Evolutionary conservation across 495 filamentous ascomycete genomes (phyloP).

Genomic region (Neurospora sublineolata): DNA sequence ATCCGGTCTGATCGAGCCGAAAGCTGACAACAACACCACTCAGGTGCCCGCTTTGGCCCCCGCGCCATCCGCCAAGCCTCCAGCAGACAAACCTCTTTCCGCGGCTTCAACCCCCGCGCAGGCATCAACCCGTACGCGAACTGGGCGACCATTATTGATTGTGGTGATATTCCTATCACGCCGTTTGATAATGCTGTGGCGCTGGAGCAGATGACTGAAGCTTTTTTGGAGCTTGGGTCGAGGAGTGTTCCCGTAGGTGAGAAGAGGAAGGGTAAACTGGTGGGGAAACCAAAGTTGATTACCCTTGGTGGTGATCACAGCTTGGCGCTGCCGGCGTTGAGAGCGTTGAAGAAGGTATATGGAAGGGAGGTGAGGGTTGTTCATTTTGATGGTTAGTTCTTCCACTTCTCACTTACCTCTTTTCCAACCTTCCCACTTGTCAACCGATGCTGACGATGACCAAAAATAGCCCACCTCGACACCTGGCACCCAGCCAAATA

Average conservation of each 20-base stretch:
- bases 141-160: slow-evolving; percentile 67
- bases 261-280: too few species aligned
- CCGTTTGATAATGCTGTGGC: slow-evolving; percentile 71
- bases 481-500: slow-evolving; percentile 79
- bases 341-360: slow-evolving; percentile 60
- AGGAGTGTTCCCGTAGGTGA: too few species aligned
- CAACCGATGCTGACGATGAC: neutral
- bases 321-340: slow-evolving; percentile 62
- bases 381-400: slow-evolving; percentile 56
- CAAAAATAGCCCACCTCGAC: slow-evolving; percentile 46
- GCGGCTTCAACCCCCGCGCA: slow-evolving; percentile 68
- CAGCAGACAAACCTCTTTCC: slow-evolving; percentile 57
- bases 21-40: neutral
- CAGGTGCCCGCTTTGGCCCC: slow-evolving; percentile 70
- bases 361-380: slow-evolving; percentile 62
- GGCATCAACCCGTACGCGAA: slow-evolving; percentile 65
- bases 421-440: neutral
- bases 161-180: slow-evolving; percentile 72
- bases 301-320: slow-evolving; percentile 76
- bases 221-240: slow-evolving; percentile 44
- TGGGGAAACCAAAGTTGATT: slow-evolving; percentile 54
- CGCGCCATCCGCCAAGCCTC: slow-evolving; percentile 72
- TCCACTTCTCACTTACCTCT: slow-evolving; percentile 8
- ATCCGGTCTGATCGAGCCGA: neutral
- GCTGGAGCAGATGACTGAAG: slow-evolving; percentile 64